phyloP scores from a whole-genome alignment of 208 protist genomes.

The Leishmania turanica region DNA sequence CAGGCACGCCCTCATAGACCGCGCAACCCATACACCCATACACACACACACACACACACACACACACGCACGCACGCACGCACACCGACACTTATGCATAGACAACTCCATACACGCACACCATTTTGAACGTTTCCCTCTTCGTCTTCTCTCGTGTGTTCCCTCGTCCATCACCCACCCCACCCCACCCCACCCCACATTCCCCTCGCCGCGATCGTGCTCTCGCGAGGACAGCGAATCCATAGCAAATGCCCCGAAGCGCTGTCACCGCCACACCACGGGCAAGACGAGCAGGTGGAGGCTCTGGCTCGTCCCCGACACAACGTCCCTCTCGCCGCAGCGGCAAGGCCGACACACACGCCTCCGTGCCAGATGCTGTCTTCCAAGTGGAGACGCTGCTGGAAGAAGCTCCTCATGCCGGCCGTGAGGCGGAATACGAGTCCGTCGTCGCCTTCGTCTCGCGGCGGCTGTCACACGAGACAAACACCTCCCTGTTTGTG shows the following conservation, averaged over 20 bases:
- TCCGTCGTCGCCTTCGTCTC: constrained; percentile 57
- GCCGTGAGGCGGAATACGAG: constrained; percentile 64
- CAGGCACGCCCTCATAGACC: not conserved
- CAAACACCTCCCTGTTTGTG: constrained; percentile 68
- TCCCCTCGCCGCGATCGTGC: not conserved
- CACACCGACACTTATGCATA: not conserved
- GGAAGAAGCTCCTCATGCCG: constrained; percentile 28
- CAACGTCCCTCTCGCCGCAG: not conserved
- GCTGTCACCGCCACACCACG: not conserved
- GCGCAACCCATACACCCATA: not conserved
- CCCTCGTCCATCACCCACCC: not conserved
- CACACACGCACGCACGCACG: not conserved
- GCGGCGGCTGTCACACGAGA: constrained; percentile 31
- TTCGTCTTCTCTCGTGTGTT: not conserved
- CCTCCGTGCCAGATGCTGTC: constrained; percentile 4
- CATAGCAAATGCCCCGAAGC: not conserved
- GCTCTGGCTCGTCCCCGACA: not conserved
- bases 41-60: not conserved
- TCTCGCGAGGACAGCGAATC: not conserved
- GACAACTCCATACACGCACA: not conserved
- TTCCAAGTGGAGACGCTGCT: constrained; percentile 22
- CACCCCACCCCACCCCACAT: not conserved
- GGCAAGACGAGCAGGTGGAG: not conserved
- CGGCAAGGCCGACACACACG: not conserved
- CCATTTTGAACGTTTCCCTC: not conserved